These are phyloP conservation scores for Trichosanthes truncata DNA, from an alignment of 306 rosid species.

Conservation along the genomic window DNA sequence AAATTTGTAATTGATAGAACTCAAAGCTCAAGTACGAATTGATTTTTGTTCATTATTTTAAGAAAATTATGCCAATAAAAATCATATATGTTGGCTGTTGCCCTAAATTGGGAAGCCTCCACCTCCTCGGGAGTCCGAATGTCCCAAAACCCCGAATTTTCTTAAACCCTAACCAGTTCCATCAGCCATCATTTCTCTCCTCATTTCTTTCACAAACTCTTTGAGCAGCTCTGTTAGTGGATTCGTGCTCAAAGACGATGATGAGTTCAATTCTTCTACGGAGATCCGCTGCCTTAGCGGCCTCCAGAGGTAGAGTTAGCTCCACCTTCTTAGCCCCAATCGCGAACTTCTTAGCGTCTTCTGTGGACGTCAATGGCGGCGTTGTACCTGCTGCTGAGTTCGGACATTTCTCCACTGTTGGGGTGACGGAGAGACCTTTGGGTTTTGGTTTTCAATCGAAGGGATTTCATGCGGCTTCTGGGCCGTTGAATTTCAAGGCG, in stretches of 20 bases:
- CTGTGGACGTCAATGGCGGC: not conserved
- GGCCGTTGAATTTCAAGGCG: slow-evolving; percentile 41
- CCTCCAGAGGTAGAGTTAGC: slow-evolving; percentile 6
- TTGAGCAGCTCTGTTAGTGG: not conserved
- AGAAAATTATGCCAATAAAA: too few relatives aligned
- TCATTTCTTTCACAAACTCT: not conserved
- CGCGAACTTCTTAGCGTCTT: slow-evolving; percentile 1
- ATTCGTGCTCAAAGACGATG: not conserved
- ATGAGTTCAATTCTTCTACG: slow-evolving; percentile 11
- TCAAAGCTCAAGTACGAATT: too few relatives aligned
- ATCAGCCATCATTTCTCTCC: not conserved
- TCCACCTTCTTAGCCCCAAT: slow-evolving; percentile 8
- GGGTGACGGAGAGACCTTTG: not conserved
- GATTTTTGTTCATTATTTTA: too few relatives aligned
- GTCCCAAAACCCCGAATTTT: not conserved
- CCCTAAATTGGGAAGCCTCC: not conserved
- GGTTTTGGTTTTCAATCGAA: slow-evolving; percentile 20
- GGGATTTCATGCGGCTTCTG: slow-evolving; percentile 36
- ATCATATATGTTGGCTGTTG: not conserved
- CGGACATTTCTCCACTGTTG: slow-evolving; percentile 9
- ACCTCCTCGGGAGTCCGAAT: not conserved
- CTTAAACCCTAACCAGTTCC: not conserved
- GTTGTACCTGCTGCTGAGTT: slow-evolving; percentile 2
- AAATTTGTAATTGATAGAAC: too few relatives aligned
- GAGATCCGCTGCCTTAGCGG: slow-evolving; percentile 13